A percentile compares a stretch with the other conserved stretches of the same genome.
phyloP scores from a whole-genome alignment of 441 rosid genomes.

The Corymbia citriodora region DNA sequence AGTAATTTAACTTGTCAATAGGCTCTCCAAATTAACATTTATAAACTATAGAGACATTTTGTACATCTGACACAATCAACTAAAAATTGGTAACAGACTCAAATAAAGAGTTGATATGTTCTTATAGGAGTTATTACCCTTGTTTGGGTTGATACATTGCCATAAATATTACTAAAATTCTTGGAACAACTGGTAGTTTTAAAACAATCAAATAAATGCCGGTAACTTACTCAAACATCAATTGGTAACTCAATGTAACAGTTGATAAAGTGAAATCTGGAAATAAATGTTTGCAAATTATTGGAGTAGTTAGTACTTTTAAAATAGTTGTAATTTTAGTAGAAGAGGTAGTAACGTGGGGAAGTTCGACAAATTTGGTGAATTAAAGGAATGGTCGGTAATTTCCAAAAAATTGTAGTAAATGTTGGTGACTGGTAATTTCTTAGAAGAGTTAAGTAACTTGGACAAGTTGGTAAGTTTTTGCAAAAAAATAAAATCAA shows the following conservation, averaged over 20 bases:
- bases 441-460: background rate
- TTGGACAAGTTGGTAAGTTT: background rate
- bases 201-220: background rate
- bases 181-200: background rate
- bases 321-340: background rate
- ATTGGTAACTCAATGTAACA: background rate
- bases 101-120: background rate
- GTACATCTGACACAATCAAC: background rate
- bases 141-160: background rate
- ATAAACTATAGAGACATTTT: background rate
- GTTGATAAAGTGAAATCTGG: background rate
- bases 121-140: background rate
- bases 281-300: background rate
- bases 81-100: background rate
- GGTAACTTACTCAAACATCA: background rate
- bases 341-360: background rate
- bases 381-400: background rate
- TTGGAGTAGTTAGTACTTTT: background rate
- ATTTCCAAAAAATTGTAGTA: background rate
- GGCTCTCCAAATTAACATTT: background rate
- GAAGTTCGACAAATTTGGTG: background rate
- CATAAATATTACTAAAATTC: background rate
- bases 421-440: background rate
- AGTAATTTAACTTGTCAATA: background rate
- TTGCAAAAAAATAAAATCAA: background rate